Percentiles rank a stretch among this genome's conserved stretches.
Evolutionary conservation across 225 moss, liverwort and hornwort species (phyloP).

Genomic region (Asterella californica): DNA sequence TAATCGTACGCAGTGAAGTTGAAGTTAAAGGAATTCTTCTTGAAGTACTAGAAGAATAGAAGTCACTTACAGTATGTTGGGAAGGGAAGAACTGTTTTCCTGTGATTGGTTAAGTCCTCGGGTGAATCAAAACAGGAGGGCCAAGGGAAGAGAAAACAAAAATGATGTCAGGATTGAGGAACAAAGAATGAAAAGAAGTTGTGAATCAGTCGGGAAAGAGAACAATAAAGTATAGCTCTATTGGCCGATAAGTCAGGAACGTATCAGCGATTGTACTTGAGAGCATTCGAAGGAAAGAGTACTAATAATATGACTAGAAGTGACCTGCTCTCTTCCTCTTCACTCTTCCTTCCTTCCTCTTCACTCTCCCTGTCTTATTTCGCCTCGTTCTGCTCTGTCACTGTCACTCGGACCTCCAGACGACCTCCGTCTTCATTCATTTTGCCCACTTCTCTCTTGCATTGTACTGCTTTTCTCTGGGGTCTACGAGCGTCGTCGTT

Average conservation of each 20-base stretch:
- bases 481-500: not conserved
- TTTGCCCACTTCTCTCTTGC: not conserved
- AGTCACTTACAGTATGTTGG: too few species aligned
- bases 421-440: not conserved
- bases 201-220: too few species aligned
- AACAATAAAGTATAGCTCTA: too few species aligned
- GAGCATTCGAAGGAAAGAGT: not conserved
- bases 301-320: not conserved
- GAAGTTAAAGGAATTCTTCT: too few species aligned
- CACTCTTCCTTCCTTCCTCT: not conserved
- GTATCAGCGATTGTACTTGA: not conserved
- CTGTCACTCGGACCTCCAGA: not conserved
- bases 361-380: not conserved
- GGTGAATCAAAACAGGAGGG: too few species aligned
- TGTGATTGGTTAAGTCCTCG: too few species aligned
- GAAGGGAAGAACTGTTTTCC: too few species aligned
- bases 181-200: too few species aligned
- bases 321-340: not conserved
- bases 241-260: not conserved
- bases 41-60: too few species aligned
- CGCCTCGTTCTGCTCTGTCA: not conserved
- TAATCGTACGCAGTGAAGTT: too few species aligned
- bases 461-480: not conserved
- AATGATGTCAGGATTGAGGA: too few species aligned
- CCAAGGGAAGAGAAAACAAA: too few species aligned